Evolutionary conservation across 2,329 filamentous ascomycete genomes (phyloP), one percentile per base, ranked within the genome.

Genomic region (Pseudogymnoascus sp.): DNA sequence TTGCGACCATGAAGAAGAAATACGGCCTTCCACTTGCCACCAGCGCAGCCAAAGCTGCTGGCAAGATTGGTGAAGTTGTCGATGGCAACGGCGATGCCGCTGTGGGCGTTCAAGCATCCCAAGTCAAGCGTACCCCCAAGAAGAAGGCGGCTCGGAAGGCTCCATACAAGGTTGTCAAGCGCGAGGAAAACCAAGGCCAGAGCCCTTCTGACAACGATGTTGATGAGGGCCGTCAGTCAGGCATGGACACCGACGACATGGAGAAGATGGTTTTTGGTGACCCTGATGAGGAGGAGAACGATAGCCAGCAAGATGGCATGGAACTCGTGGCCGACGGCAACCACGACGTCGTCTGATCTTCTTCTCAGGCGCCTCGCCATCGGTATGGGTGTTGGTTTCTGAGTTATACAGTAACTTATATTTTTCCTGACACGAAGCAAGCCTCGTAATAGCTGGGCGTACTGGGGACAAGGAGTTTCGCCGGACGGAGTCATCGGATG

Each of bases 1-100:
- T 71, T 16, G 28, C 50, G 5, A 11, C 4, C 0, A 43, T 71
- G 30, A 70, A 68, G 65, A 70, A 69, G 62, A 67, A 70, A 41
- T 70, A 66, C 11, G 58, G 63, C 25, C 30, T 69, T 34, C 60
- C 63, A 6, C 62, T 69, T 16, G 59, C 35, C 3, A 37, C 58
- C 5, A 60, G 62, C n/a, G 38, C 37, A 22, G 28, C 57, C 34
- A 57, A 38, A 7, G 35, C 8, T 11, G 41, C 14, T 18, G 50
- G 20, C 8, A 39, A 30, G 4, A 37, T 30, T 12, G 18, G 18
- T 4, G 8, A 25, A 5, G 59, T 38, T 20, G 38, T 30, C 30
- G 61, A 62, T 20, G 59, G 60, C 37, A 61, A 50, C 59, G 47
- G 47, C 47, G 39, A 54, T 25, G 41, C 16, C 11, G 28, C 47